Percentiles rank a stretch among this genome's conserved stretches.
Evolutionary conservation across 495 filamentous ascomycete genomes (phyloP).

Genomic region (Pseudotulostoma volvatum): DNA sequence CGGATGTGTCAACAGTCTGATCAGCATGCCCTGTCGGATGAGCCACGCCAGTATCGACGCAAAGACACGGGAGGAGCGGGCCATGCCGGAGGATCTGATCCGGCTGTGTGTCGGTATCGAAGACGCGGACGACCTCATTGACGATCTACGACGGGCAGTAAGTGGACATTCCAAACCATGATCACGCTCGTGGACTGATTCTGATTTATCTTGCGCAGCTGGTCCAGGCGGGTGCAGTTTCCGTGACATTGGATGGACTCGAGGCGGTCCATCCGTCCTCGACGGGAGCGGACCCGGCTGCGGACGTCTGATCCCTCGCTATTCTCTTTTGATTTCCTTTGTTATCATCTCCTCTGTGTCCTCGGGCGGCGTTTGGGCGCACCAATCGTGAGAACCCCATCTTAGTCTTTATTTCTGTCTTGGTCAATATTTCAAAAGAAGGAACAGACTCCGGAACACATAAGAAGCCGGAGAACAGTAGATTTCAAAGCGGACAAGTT

Average conservation of each 20-base stretch:
- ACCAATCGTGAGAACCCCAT: too few relatives aligned
- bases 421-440: too few relatives aligned
- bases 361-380: too few relatives aligned
- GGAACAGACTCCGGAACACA: too few relatives aligned
- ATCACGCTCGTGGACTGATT: too few relatives aligned
- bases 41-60: slow-evolving; percentile 97
- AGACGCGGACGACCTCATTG: slow-evolving; percentile 81
- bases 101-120: slow-evolving; percentile 93
- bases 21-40: slow-evolving; percentile 99
- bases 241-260: slow-evolving; percentile 63
- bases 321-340: too few relatives aligned
- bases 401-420: too few relatives aligned
- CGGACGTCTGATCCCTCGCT: too few relatives aligned
- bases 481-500: too few relatives aligned
- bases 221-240: slow-evolving; percentile 85
- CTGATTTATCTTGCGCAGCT: slow-evolving; percentile 41
- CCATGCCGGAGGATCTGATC: slow-evolving; percentile 92
- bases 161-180: too few relatives aligned
- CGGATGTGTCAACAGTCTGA: slow-evolving; percentile 93
- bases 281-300: not conserved
- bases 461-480: too few relatives aligned
- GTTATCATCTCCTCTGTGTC: too few relatives aligned
- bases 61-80: slow-evolving; percentile 74
- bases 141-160: slow-evolving; percentile 81
- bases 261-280: slow-evolving; percentile 28